Evolutionary conservation across 23 red algal genomes (phyloP), one percentile per base, ranked within the genome.

Genomic region (Rhodosorus marinus): DNA sequence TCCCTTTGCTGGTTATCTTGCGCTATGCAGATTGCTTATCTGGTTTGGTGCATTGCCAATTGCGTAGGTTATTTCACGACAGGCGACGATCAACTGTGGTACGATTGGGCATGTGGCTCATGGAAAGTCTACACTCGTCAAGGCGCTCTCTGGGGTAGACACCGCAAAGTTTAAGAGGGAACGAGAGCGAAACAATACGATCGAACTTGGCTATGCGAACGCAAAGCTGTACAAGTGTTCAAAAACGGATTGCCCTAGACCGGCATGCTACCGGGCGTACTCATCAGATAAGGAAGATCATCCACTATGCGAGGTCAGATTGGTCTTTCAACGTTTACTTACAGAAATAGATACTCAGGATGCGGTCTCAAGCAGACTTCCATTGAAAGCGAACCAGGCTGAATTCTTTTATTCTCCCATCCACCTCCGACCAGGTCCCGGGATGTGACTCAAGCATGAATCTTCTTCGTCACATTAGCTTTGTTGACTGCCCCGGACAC

Each of bases 401-500:
- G n/a, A n/a, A n/a, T n/a, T n/a, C n/a, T n/a, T n/a, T n/a, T n/a
- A n/a, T n/a, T n/a, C n/a, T n/a, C n/a, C n/a, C n/a, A n/a, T n/a
- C n/a, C n/a, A n/a, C n/a, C n/a, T n/a, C n/a, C n/a, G n/a, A n/a
- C n/a, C n/a, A n/a, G n/a, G n/a, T 80, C 26, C 58, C 71, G 4
- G 90, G 90, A 17, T 98, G 90, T 54, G 46, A 14, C 14, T 49
- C 55, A n/a, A 40, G 49, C n/a, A 71, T 98, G 70, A 42, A 55
- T 29, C 52, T 98, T 17, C 57, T 72, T 68, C 58, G 90, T 17
- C 90, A 98, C 31, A 80, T 98, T 9, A 72, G 62, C 6, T 98
- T 98, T 59, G 90, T 98, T n/a, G 90, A 98, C 46, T 98, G 90
- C 47, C 90, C 90, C 2, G 90, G 90, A 9, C 90, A 98, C 69